Conservation (phyloP, 2,329 filamentous ascomycete genomes). For the Lachnellula willkommii region DNA sequence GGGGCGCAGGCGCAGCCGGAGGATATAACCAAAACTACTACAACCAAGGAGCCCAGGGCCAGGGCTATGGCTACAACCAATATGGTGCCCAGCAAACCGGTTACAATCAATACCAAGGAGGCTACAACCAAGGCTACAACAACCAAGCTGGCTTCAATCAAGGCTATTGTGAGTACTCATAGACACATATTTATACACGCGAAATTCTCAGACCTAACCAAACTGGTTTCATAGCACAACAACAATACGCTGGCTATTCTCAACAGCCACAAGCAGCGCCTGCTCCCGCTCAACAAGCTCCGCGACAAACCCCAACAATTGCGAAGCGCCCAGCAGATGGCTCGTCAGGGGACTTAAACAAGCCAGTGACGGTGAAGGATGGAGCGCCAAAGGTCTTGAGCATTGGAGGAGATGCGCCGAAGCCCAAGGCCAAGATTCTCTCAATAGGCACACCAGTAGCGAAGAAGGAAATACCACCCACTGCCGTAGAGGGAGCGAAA, state of each 20-base stretch:
- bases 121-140: background rate
- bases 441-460: constrained; percentile 58
- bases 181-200: background rate
- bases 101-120: constrained; percentile 37
- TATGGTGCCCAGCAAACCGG: constrained; percentile 34
- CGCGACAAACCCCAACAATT: constrained; percentile 52
- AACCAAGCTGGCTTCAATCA: too few species aligned
- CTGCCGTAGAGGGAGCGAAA: constrained; percentile 70
- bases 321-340: constrained; percentile 55
- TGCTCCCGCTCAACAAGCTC: constrained; percentile 35
- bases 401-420: constrained; percentile 54
- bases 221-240: constrained; percentile 35
- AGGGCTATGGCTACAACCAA: constrained; percentile 40
- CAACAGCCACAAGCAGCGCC: constrained; percentile 43
- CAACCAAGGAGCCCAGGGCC: constrained; percentile 47
- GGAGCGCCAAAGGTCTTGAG: constrained; percentile 59
- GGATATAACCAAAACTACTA: constrained; percentile 51
- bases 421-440: constrained; percentile 62
- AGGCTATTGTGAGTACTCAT: too few species aligned
- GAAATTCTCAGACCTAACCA: constrained; percentile 4
- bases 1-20: constrained; percentile 48
- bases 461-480: constrained; percentile 47
- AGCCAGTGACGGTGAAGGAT: constrained; percentile 50
- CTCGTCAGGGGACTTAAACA: constrained; percentile 41
- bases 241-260: constrained; percentile 50